Conservation (phyloP, 2,329 filamentous ascomycete species). For the Camptophora hylomeconis region DNA sequence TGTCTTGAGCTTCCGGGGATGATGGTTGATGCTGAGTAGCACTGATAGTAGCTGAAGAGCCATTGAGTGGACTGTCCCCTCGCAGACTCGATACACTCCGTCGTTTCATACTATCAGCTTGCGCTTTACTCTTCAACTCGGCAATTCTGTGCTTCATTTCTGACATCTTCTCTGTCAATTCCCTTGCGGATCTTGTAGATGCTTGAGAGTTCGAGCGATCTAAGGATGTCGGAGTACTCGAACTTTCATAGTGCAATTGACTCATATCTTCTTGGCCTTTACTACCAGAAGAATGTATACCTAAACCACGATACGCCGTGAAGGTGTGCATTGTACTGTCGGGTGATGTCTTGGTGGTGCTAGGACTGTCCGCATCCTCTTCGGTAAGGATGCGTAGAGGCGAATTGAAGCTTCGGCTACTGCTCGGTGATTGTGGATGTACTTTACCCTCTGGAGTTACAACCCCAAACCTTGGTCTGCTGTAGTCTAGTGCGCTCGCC, state of each 20-base stretch:
- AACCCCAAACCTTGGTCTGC: constrained; percentile 3
- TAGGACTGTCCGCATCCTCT: constrained; percentile 11
- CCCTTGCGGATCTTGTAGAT: constrained; percentile 20
- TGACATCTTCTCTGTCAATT: constrained; percentile 72
- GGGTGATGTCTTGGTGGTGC: constrained; percentile 15
- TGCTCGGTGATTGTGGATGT: constrained; percentile 8
- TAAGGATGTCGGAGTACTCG: constrained; percentile 6
- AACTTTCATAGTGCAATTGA: constrained; percentile 2
- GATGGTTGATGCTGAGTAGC: constrained; percentile 6
- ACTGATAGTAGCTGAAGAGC: too few species aligned
- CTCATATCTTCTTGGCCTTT: constrained; percentile 11
- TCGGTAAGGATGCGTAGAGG: constrained; percentile 14
- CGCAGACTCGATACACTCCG: constrained; percentile 64
- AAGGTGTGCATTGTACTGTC: too few species aligned
- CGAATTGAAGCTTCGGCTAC: constrained; percentile 15
- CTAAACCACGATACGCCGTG: constrained; percentile 12
- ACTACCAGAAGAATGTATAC: constrained; percentile 13
- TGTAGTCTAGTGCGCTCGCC: constrained; percentile 17
- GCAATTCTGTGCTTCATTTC: constrained; percentile 78
- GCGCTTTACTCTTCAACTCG: constrained; percentile 61
- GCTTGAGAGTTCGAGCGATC: constrained; percentile 10
- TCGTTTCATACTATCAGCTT: constrained; percentile 65
- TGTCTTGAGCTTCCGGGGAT: constrained; percentile 7
- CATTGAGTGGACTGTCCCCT: constrained; percentile 66
- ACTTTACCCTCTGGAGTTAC: not conserved